A percentile compares a stretch with the other conserved stretches of the same genome.
Evolutionary conservation across 2,329 filamentous ascomycete species (phyloP).

Genomic region (Pestalotiopsis sp.): DNA sequence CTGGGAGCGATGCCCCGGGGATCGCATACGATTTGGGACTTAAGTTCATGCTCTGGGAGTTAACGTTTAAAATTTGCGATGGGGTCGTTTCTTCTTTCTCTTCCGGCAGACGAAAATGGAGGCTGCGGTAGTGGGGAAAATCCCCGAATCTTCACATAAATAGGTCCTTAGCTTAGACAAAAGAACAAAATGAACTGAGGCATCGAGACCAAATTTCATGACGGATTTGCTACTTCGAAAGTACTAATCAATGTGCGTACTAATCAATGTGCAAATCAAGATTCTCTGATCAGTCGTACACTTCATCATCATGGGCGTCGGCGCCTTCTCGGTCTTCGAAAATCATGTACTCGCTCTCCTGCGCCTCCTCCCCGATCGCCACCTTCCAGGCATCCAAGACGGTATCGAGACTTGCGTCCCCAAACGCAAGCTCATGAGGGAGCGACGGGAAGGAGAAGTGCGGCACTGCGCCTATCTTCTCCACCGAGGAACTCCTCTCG

Average conservation of each 20-base stretch:
- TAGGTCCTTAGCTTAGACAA: too few relatives aligned
- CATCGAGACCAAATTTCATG: background rate
- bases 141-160: background rate
- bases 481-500: conserved; percentile 23
- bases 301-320: conserved; percentile 59
- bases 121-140: too few relatives aligned
- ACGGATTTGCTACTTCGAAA: background rate
- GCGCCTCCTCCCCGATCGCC: conserved; percentile 54
- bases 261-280: background rate
- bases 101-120: background rate
- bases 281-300: conserved; percentile 49
- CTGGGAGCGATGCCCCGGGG: too few relatives aligned
- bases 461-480: conserved; percentile 36
- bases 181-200: background rate
- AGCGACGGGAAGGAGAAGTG: conserved; percentile 60
- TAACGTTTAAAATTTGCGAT: too few relatives aligned
- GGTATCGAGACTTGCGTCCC: conserved; percentile 67
- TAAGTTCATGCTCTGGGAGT: too few relatives aligned
- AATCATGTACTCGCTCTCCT: conserved; percentile 66
- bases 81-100: background rate
- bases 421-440: conserved; percentile 69
- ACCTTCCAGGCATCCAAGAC: conserved; percentile 72
- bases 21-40: too few relatives aligned
- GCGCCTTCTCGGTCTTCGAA: conserved; percentile 74
- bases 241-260: background rate